These are phyloP conservation scores for Radiomyces spectabilis DNA, from an alignment of 192 early-diverging fungal species.

Conservation along the genomic window DNA sequence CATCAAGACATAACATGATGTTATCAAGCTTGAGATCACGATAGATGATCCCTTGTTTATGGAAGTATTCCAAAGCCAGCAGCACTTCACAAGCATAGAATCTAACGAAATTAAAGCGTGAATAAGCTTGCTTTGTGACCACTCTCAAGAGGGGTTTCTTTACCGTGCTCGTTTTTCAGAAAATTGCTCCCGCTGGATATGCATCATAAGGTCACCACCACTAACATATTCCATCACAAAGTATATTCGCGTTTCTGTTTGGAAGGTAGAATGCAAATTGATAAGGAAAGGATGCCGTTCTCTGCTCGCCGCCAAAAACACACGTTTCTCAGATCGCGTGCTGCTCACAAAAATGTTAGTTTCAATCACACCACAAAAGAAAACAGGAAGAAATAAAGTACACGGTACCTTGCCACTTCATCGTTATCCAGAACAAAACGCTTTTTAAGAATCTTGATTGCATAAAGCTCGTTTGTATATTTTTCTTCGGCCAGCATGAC, in stretches of 20 bases:
- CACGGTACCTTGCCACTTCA: constrained; percentile 73
- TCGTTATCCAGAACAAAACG: constrained; percentile 97
- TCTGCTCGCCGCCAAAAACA: constrained; percentile 83
- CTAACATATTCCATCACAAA: constrained; percentile 98
- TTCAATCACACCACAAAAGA: not conserved
- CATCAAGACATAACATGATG: constrained; percentile 66
- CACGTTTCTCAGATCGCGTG: constrained; percentile 91
- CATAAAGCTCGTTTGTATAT: constrained; percentile 73
- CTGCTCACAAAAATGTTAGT: too few relatives aligned
- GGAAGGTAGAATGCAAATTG: constrained; percentile 93
- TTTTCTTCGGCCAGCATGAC: constrained; percentile 98
- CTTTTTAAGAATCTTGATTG: constrained; percentile 98
- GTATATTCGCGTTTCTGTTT: constrained; percentile 89
- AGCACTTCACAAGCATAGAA: constrained; percentile 96
- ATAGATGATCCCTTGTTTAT: constrained; percentile 87
- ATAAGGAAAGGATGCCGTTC: constrained; percentile 93
- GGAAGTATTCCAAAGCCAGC: constrained; percentile 91
- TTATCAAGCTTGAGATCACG: constrained; percentile 81
- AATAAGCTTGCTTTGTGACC: too few relatives aligned
- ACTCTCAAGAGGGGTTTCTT: too few relatives aligned
- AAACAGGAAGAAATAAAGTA: not conserved
- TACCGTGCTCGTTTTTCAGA: constrained; percentile 79
- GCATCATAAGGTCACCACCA: constrained; percentile 98
- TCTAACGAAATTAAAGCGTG: not conserved
- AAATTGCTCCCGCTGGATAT: constrained; percentile 89